Conservation (phyloP, 176 grass and related monocot genomes). For the Tillandsia leiboldiana region DNA sequence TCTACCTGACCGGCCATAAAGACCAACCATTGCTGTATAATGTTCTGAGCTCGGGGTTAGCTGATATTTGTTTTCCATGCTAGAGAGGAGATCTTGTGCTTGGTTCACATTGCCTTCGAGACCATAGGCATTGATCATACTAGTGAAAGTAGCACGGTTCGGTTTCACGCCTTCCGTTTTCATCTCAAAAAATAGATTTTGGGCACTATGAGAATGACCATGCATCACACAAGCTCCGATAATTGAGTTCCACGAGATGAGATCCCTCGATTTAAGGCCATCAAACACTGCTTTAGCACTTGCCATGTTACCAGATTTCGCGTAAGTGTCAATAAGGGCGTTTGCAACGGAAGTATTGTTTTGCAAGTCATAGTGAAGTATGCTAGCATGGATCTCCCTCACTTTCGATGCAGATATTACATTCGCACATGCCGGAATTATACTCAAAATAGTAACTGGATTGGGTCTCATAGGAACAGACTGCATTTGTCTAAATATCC, state of each 20-base stretch:
- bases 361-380: conserved; percentile 45
- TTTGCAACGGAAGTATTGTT: conserved; percentile 47
- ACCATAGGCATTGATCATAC: conserved; percentile 55
- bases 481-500: conserved; percentile 60
- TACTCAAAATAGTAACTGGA: conserved; percentile 56
- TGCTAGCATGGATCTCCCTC: conserved; percentile 51
- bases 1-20: conserved; percentile 53
- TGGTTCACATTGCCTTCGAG: conserved; percentile 40
- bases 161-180: conserved; percentile 32
- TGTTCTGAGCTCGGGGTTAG: conserved; percentile 44
- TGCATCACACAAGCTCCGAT: conserved; percentile 44
- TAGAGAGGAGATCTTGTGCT: conserved; percentile 38
- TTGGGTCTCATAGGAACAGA: conserved; percentile 33
- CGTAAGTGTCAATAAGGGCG: conserved; percentile 49
- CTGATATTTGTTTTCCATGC: conserved; percentile 37
- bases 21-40: conserved; percentile 47
- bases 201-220: conserved; percentile 39
- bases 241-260: conserved; percentile 68
- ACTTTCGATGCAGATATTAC: conserved; percentile 47
- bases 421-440: conserved; percentile 58
- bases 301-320: conserved; percentile 56
- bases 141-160: conserved; percentile 43
- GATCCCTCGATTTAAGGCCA: conserved; percentile 36
- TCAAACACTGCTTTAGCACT: conserved; percentile 49
- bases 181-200: conserved; percentile 38